phyloP scores from a whole-genome alignment of 106 monocot species.

The Triglochin maritima region DNA sequence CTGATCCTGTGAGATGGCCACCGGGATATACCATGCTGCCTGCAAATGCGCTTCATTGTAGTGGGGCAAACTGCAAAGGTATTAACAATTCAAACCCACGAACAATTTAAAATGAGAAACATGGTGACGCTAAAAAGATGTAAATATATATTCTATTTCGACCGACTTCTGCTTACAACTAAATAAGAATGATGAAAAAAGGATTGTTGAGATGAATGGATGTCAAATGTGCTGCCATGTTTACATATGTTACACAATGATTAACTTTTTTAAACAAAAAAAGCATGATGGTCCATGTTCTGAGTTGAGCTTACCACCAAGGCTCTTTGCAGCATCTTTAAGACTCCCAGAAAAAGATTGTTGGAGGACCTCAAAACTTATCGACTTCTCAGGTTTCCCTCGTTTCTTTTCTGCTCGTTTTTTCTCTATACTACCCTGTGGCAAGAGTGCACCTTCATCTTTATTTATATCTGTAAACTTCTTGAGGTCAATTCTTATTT shows the following conservation, averaged over 20 bases:
- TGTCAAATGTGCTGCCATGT: not conserved
- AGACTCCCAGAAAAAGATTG: constrained; percentile 28
- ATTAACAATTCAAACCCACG: not conserved
- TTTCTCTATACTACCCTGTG: not conserved
- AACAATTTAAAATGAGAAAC: not conserved
- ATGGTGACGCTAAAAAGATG: not conserved
- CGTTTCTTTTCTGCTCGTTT: constrained; percentile 9
- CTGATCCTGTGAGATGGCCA: constrained; percentile 30
- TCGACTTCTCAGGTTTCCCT: constrained; percentile 19
- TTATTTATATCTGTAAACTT: not conserved
- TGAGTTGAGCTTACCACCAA: constrained; percentile 22
- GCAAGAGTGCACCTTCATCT: not conserved
- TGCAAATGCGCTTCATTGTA: constrained; percentile 22
- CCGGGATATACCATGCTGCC: constrained; percentile 18
- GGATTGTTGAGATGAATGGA: not conserved
- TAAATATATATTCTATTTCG: not conserved
- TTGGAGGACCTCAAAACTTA: constrained; percentile 21
- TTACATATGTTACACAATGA: not conserved
- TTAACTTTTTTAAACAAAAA: not conserved
- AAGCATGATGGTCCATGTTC: not conserved
- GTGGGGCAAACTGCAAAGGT: constrained; percentile 21
- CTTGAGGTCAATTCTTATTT: constrained; percentile 10
- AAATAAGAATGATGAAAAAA: not conserved
- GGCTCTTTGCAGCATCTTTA: constrained; percentile 37
- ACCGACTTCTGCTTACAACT: not conserved